phyloP scores from a whole-genome alignment of 768 basidiomycete species.

The Tubosaeta sp. region DNA sequence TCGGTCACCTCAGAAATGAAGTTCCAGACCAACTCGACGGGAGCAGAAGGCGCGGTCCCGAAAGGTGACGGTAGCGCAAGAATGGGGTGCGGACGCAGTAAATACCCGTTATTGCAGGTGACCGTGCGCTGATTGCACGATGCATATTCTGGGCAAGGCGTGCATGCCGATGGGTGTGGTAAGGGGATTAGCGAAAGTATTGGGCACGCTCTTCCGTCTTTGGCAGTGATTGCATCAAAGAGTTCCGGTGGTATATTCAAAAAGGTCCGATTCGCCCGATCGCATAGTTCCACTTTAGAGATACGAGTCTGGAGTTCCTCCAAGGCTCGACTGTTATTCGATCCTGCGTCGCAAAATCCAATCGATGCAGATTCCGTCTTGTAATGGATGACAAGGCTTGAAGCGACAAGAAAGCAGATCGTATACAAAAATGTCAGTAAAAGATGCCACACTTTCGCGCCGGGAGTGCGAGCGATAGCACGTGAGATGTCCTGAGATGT shows the following conservation, averaged over 20 bases:
- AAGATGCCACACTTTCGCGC: slow-evolving; percentile 21
- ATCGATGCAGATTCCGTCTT: slow-evolving; percentile 66
- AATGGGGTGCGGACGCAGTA: slow-evolving; percentile 60
- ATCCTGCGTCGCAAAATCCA: slow-evolving; percentile 72
- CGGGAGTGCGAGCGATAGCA: slow-evolving; percentile 23
- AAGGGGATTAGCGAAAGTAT: slow-evolving; percentile 51
- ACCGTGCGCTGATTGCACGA: slow-evolving; percentile 54
- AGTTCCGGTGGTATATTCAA: slow-evolving; percentile 34
- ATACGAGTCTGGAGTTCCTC: slow-evolving; percentile 44
- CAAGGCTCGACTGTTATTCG: slow-evolving; percentile 53
- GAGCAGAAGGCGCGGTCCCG: slow-evolving; percentile 35
- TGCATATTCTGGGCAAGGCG: slow-evolving; percentile 69
- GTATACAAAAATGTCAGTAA: slow-evolving; percentile 43
- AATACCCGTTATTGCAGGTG: slow-evolving; percentile 63
- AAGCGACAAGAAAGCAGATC: slow-evolving; percentile 32
- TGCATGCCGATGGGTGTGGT: slow-evolving; percentile 59
- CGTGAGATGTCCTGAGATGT: slow-evolving; percentile 39
- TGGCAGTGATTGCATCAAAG: slow-evolving; percentile 22
- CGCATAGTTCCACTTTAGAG: slow-evolving; percentile 51
- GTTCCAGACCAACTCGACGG: slow-evolving; percentile 43
- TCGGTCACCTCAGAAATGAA: slow-evolving; percentile 46
- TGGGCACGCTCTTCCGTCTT: slow-evolving; percentile 45
- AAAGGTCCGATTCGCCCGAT: slow-evolving; percentile 49
- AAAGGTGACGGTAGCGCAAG: slow-evolving; percentile 42
- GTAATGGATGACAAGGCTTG: slow-evolving; percentile 42